Percentiles rank a stretch among this genome's conserved stretches.
These are phyloP conservation scores for Aspergillus conjunctus DNA, from an alignment of 495 filamentous ascomycete genomes.

Conservation along the genomic window DNA sequence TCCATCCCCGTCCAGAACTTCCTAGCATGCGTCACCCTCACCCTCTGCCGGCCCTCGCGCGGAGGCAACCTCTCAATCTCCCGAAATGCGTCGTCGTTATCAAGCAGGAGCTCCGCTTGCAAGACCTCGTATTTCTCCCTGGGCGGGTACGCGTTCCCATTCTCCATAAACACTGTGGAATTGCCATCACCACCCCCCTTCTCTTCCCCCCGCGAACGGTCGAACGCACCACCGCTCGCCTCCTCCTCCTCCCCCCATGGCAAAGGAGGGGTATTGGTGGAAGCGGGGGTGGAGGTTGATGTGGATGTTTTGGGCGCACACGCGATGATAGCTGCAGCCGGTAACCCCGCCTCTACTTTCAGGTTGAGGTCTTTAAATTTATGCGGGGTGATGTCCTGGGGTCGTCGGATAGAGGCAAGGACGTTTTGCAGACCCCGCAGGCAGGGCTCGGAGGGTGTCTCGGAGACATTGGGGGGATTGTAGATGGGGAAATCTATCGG, in stretches of 20 bases:
- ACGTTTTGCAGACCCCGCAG: slow-evolving; percentile 41
- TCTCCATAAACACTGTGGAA: slow-evolving; percentile 44
- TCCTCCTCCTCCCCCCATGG: too few relatives aligned
- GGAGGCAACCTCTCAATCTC: slow-evolving; percentile 49
- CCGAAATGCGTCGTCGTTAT: slow-evolving; percentile 61
- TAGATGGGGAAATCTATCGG: slow-evolving; percentile 54
- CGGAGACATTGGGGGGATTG: slow-evolving; percentile 31
- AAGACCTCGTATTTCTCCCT: slow-evolving; percentile 51
- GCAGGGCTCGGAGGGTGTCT: slow-evolving; percentile 30
- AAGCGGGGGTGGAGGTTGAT: slow-evolving; percentile 36
- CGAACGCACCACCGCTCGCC: slow-evolving; percentile 16
- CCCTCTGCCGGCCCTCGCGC: slow-evolving; percentile 42
- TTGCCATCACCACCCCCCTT: slow-evolving; percentile 23
- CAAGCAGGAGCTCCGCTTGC: slow-evolving; percentile 51
- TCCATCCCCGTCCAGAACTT: slow-evolving; percentile 64
- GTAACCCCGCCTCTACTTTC: slow-evolving; percentile 43
- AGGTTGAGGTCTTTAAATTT: slow-evolving; percentile 58
- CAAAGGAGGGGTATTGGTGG: slow-evolving; percentile 49
- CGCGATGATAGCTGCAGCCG: slow-evolving; percentile 49
- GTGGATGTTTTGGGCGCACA: too few relatives aligned
- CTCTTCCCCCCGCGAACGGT: slow-evolving; percentile 15
- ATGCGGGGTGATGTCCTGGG: slow-evolving; percentile 52
- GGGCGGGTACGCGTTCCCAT: slow-evolving; percentile 51
- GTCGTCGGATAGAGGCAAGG: slow-evolving; percentile 53
- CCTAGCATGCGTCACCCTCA: slow-evolving; percentile 56